These are phyloP conservation scores for Nitzschia sp. DNA, from an alignment of 108 stramenopile genomes.

Conservation along the genomic window DNA sequence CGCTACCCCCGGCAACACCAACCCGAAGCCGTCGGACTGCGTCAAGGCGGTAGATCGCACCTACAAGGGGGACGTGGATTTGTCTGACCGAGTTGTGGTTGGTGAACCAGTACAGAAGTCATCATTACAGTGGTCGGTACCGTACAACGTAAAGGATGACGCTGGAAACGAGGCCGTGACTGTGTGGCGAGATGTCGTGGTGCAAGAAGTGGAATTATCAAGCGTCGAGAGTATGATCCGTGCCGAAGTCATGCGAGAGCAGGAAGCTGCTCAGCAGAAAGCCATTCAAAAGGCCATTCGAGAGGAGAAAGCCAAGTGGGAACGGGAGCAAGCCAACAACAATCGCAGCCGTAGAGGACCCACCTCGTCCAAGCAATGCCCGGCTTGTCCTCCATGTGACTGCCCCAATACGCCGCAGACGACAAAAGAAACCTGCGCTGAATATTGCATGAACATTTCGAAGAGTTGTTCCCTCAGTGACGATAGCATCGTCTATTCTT, in stretches of 20 bases:
- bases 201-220: slow-evolving; percentile 82
- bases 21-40: slow-evolving; percentile 66
- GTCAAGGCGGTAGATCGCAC: slow-evolving; percentile 75
- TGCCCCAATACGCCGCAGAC: slow-evolving; percentile 21
- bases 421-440: slow-evolving; percentile 10
- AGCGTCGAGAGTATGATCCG: slow-evolving; percentile 60
- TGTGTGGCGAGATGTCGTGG: slow-evolving; percentile 73
- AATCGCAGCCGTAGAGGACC: slow-evolving; percentile 12
- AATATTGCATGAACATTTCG: slow-evolving; percentile 21
- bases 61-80: slow-evolving; percentile 72
- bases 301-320: slow-evolving; percentile 56
- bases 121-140: slow-evolving; percentile 72
- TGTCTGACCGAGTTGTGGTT: slow-evolving; percentile 61
- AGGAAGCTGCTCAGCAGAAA: slow-evolving; percentile 38
- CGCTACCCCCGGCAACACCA: slow-evolving; percentile 56
- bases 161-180: slow-evolving; percentile 81
- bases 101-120: slow-evolving; percentile 77
- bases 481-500: slow-evolving; percentile 15
- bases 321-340: slow-evolving; percentile 15
- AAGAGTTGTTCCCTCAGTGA: slow-evolving; percentile 33
- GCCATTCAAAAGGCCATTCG: slow-evolving; percentile 51
- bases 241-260: slow-evolving; percentile 38
- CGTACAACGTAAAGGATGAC: slow-evolving; percentile 86
- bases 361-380: slow-evolving; percentile 18
- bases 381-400: slow-evolving; percentile 35